These are phyloP conservation scores for Starmerella riodocensis DNA, from an alignment of 805 yeast genomes.

Conservation along the genomic window DNA sequence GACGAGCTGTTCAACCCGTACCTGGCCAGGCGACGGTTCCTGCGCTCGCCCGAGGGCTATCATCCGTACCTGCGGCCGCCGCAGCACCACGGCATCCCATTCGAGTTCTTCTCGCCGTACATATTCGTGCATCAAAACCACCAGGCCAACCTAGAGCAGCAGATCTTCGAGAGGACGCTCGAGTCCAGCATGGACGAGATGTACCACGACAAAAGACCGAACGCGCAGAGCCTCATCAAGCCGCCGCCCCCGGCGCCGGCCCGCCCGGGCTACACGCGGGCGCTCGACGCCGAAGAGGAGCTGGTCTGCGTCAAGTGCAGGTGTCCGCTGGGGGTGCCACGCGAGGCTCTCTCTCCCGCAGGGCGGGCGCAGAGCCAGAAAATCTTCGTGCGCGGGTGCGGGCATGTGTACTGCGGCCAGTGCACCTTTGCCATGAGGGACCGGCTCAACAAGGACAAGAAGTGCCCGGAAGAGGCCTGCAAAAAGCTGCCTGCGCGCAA, in stretches of 20 bases:
- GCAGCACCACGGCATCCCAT: too few species aligned
- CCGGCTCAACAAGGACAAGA: constrained; percentile 1
- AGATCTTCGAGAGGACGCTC: constrained; percentile 5
- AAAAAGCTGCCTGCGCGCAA: constrained; percentile 2
- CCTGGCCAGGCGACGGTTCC: neutral
- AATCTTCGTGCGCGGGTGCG: constrained; percentile 17
- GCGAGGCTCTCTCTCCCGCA: neutral
- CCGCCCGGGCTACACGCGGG: constrained; percentile 9
- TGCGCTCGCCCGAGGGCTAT: neutral
- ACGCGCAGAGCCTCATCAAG: neutral
- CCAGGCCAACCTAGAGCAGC: constrained; percentile 2
- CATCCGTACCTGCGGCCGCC: constrained; percentile 1
- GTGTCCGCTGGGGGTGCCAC: constrained; percentile 9
- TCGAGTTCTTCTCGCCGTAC: neutral
- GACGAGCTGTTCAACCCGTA: neutral
- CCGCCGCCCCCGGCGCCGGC: constrained; percentile 10
- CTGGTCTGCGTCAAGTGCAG: constrained; percentile 14
- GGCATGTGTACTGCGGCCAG: constrained; percentile 18
- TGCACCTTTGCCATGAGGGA: constrained; percentile 10
- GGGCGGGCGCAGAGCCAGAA: constrained; percentile 1
- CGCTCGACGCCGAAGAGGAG: neutral
- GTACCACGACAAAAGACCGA: constrained; percentile 1
- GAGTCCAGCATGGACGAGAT: constrained; percentile 7
- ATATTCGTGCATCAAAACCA: neutral
- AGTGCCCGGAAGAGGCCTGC: constrained; percentile 12